Evolutionary conservation across 257 asterid genomes (phyloP).

Genomic region (Linderniella brevidens): DNA sequence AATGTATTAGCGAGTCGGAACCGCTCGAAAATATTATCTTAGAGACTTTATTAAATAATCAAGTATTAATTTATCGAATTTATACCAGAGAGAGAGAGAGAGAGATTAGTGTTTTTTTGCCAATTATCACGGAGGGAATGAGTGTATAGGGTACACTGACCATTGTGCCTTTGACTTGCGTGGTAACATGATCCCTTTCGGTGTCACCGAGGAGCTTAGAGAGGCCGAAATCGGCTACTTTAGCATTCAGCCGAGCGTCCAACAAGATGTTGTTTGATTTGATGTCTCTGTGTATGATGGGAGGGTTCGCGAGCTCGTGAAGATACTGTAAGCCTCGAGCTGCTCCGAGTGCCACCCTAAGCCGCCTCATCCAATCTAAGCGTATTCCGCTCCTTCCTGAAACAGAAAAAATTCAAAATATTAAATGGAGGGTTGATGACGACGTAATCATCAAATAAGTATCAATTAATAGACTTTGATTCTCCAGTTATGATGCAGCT

Average conservation of each 20-base stretch:
- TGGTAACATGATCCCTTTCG: slow-evolving; percentile 59
- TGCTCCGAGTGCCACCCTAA: slow-evolving; percentile 66
- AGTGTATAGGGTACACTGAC: slow-evolving; percentile 18
- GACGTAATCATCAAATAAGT: no score
- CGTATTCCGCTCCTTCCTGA: slow-evolving; percentile 61
- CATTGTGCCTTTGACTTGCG: slow-evolving; percentile 98
- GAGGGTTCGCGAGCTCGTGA: slow-evolving; percentile 82
- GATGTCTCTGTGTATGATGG: slow-evolving; percentile 85
- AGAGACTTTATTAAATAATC: no score
- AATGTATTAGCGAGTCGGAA: no score
- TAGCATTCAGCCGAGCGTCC: slow-evolving; percentile 60
- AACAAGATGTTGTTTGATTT: slow-evolving; percentile 68
- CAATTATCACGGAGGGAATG: neutral
- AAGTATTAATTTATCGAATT: no score
- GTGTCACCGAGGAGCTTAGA: slow-evolving; percentile 53
- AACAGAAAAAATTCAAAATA: neutral
- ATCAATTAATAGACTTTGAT: no score
- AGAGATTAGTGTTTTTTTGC: neutral
- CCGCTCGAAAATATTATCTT: no score
- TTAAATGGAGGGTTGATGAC: no score
- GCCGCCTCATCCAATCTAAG: slow-evolving; percentile 82
- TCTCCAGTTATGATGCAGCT: no score
- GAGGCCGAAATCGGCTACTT: slow-evolving; percentile 94
- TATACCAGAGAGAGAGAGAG: neutral
- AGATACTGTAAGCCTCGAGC: slow-evolving; percentile 79